Conservation (phyloP, 1,139 yeast genomes). For the Scheffersomyces parashehatae region DNA sequence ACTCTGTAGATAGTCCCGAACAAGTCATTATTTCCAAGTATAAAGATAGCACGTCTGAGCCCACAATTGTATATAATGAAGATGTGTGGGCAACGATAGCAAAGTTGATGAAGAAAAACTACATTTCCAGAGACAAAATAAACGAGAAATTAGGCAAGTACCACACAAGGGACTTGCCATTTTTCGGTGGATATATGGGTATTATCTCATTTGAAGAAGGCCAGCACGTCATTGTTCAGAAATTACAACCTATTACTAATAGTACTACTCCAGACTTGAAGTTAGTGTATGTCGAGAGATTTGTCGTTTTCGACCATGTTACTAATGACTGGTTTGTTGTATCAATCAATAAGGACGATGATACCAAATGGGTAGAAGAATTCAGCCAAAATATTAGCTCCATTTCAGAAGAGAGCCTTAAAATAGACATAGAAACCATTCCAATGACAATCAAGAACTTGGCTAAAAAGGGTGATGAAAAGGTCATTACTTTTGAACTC, state of each 20-base stretch:
- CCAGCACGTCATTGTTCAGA: slow-evolving; percentile 39
- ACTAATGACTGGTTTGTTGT: slow-evolving; percentile 54
- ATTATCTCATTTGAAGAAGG: slow-evolving; percentile 87
- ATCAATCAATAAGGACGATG: slow-evolving; percentile 43
- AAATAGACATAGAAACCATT: slow-evolving; percentile 19
- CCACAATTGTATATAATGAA: slow-evolving; percentile 8
- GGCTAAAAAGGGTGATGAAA: slow-evolving; percentile 18
- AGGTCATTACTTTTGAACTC: slow-evolving; percentile 35
- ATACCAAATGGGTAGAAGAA: slow-evolving; percentile 34
- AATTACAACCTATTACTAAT: slow-evolving; percentile 30
- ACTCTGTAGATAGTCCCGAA: slow-evolving; percentile 50
- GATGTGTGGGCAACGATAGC: slow-evolving; percentile 54
- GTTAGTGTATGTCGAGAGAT: slow-evolving; percentile 69
- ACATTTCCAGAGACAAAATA: slow-evolving; percentile 16
- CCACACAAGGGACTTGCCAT: slow-evolving; percentile 51
- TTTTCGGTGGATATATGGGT: slow-evolving; percentile 88
- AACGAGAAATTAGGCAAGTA: slow-evolving; percentile 6
- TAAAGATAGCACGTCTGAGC: slow-evolving; percentile 2
- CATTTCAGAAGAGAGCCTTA: slow-evolving; percentile 4
- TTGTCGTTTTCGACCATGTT: slow-evolving; percentile 55
- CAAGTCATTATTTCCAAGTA: slow-evolving; percentile 20
- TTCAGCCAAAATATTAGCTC: slow-evolving; percentile 6
- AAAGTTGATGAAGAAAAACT: slow-evolving; percentile 39
- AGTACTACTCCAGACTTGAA: slow-evolving; percentile 68
- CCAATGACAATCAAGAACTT: slow-evolving; percentile 30